Base-by-base conservation (phyloP, 73 alveolate genomes). In the Paramecium octaurelia region DNA sequence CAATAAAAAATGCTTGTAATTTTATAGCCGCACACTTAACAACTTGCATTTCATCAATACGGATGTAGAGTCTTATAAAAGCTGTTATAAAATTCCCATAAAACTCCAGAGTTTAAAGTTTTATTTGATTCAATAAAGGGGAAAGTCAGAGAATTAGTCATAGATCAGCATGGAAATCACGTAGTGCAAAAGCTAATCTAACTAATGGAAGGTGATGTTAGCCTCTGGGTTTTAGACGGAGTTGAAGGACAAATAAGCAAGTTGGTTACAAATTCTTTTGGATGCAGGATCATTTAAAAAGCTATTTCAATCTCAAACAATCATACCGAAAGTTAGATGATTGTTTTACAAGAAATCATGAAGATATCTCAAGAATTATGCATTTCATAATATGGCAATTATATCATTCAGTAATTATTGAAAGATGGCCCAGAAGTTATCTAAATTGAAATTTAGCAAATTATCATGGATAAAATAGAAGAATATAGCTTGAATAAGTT, bases 81-180 rank as follows among this genome's bases (percentile, higher is more conserved):
- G 92, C 76, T 92, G 60, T 89, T 95, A 86, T 89, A 93, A 75
- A 75, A 21, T 50, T 95, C 94, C 2, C 86, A 64, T 18, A 84
- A 93, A 5, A 42, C 48, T 1, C 89, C 83, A 40, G 77, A 38
- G 58, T 93, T 92, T 16, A 24, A 92, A 23, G 84, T 73, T 58
- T 92, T 95, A 24, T 88, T 94, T 16, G 86, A 54, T 11, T 93
- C 89, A 86, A 42, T 95, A 54, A 92, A 94, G 64, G 44, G 57
- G 18, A 75, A 76, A 75, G 92, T 93, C 57, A 18, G 92, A 43
- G 94, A 95, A 69, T 95, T 95, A 73, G 94, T 95, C 2, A 95
- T 93, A 84, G 97, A 95, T 83, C 93, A 95, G 92, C 92, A 95
- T 95, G 97, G 97, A 50, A 95, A 95, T 95, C 97, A 95, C 43